A percentile compares a stretch with the other conserved stretches of the same genome.
These are phyloP conservation scores for Baorangia bicolor DNA, from an alignment of 768 basidiomycete genomes.

Conservation along the genomic window DNA sequence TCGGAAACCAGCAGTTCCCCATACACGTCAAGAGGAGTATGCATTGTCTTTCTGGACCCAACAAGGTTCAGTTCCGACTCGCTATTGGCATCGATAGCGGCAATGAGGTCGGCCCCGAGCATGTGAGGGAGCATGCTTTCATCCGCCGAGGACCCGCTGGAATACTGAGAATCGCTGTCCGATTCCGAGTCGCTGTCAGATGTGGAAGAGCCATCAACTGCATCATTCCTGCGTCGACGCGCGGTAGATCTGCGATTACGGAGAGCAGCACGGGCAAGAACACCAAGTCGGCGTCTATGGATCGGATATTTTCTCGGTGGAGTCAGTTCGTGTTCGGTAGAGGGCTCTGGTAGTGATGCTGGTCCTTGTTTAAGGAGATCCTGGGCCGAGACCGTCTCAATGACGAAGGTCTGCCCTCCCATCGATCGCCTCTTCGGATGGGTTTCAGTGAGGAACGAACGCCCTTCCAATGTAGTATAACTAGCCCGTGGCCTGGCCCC, in stretches of 20 bases:
- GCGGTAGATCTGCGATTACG: slow-evolving; percentile 15
- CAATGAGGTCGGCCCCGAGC: slow-evolving; percentile 28
- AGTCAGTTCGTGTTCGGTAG: neutral
- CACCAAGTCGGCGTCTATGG: slow-evolving; percentile 12
- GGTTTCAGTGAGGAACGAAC: neutral
- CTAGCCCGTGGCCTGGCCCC: slow-evolving; percentile 3
- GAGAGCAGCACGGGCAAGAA: slow-evolving; percentile 22
- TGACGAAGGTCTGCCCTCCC: neutral
- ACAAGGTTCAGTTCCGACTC: slow-evolving; percentile 21
- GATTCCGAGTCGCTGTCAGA: slow-evolving; percentile 18
- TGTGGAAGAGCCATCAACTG: slow-evolving; percentile 3
- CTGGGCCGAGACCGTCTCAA: neutral
- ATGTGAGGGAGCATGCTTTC: slow-evolving; percentile 24
- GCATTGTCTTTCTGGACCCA: neutral
- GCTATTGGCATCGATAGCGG: slow-evolving; percentile 28
- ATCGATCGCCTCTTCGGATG: neutral
- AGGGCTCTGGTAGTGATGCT: neutral
- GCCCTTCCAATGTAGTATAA: neutral
- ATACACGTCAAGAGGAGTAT: neutral
- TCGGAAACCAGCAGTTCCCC: slow-evolving; percentile 13
- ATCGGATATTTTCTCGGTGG: neutral
- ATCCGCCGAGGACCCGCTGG: slow-evolving; percentile 20
- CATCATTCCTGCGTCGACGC: neutral
- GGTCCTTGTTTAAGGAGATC: neutral
- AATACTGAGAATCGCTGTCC: slow-evolving; percentile 21